Base-by-base conservation (phyloP, 1,139 yeast species). In the Lodderomyces theae region DNA sequence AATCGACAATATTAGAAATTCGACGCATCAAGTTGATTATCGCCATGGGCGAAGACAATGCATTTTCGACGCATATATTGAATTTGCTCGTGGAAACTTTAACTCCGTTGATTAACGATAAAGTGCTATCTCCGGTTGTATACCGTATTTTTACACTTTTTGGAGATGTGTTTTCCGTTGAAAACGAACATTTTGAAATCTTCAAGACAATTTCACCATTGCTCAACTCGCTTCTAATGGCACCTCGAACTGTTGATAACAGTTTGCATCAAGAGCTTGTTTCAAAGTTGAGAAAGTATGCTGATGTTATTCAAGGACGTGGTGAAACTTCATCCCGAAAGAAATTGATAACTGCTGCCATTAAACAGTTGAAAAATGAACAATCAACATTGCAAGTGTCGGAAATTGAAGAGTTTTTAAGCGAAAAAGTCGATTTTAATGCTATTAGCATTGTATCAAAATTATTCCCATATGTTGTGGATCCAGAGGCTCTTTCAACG, bases 11-110 rank as follows among this genome's bases (percentile, higher is more conserved):
- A 12, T 35, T 37, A 12, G 35, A 13, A 16, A 35, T 79, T 7
- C 60, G 80, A 44, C 66, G 60, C 42, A 43, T 79, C 11, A 73
- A 73, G 39, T 47, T 71, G 2, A 47, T 77, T 1, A 45, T 73
- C 7, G 39, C 61, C 5, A 37, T 70, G 8, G 66, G 72, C 5
- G 49, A 51, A 2, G 26, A 41, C 0, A 41, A 43, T 0, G 13
- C 26, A 15, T 25, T 25, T 6, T 23, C 37, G 29, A 5, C 23
- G 22, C 23, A 34, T 10, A 31, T 31, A 3, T 5, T 31, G 11
- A 19, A 18, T 16, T 47, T 66, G 1, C 16, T 69, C 1, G 47
- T 64, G 2, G 39, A 47, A 1, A 45, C 50, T 11, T 42, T 69
- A 11, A 42, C 57, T 7, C 42, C 43, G 5, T 26, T 19, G 12